phyloP scores from a whole-genome alignment of 208 protist species.

The Trypanosoma melophagium region DNA sequence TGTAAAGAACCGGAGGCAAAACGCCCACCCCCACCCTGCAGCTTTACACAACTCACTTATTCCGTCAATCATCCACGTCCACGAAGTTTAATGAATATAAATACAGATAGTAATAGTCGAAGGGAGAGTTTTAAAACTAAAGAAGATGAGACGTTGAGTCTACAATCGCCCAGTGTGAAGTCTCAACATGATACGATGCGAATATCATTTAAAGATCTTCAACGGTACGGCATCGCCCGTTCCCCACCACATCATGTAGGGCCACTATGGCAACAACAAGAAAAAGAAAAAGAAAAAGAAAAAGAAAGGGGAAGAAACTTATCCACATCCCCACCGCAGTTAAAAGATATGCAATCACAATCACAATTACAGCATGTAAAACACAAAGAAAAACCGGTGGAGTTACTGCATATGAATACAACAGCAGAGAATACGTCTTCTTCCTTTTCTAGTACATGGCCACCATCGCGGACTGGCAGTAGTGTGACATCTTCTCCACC shows the following conservation, averaged over 20 bases:
- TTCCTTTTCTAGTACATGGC: conserved; percentile 1
- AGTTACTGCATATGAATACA: no score
- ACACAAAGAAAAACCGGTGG: no score
- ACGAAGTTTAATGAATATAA: no score
- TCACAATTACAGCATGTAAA: no score
- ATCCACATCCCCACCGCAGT: neutral
- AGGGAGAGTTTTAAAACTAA: no score
- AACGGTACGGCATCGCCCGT: neutral
- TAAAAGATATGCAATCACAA: no score
- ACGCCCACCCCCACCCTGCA: no score
- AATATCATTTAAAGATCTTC: neutral
- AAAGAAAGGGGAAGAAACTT: neutral
- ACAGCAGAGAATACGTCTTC: neutral
- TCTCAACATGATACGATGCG: neutral
- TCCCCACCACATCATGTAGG: neutral
- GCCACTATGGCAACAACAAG: neutral
- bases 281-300: neutral
- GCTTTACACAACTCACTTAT: no score
- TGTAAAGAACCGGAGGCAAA: no score
- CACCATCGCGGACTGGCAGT: neutral
- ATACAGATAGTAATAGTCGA: neutral
- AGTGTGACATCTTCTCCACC: neutral
- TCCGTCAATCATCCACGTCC: no score
- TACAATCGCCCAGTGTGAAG: no score
- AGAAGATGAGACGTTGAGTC: no score